A percentile compares a stretch with the other conserved stretches of the same genome.
phyloP scores from a whole-genome alignment of 805 yeast species.

The Wickerhamomyces queroliae region DNA sequence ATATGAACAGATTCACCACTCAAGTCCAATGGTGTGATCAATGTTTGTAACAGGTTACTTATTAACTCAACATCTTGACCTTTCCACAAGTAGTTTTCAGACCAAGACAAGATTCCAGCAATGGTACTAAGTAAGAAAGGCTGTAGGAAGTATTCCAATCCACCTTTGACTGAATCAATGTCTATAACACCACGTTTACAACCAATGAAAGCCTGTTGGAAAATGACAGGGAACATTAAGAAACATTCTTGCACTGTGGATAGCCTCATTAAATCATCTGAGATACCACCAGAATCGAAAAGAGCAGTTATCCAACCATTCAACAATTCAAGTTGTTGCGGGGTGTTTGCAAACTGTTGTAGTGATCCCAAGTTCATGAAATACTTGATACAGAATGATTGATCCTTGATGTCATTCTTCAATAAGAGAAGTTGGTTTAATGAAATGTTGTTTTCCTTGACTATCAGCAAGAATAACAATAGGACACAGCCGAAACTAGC shows the following conservation, averaged over 20 bases:
- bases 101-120: slow-evolving; percentile 49
- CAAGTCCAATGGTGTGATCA: slow-evolving; percentile 36
- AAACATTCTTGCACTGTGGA: slow-evolving; percentile 64
- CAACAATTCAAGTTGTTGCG: slow-evolving; percentile 28
- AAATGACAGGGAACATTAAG: slow-evolving; percentile 63
- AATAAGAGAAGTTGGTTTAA: slow-evolving; percentile 21
- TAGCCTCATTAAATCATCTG: slow-evolving; percentile 72
- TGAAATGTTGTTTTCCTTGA: slow-evolving; percentile 31
- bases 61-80: slow-evolving; percentile 28
- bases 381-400: slow-evolving; percentile 27
- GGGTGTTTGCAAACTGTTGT: slow-evolving; percentile 18
- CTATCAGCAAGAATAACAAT: slow-evolving; percentile 37
- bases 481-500: slow-evolving; percentile 63
- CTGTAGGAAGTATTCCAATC: slow-evolving; percentile 82
- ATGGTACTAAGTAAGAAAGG: slow-evolving; percentile 61
- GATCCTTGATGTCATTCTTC: slow-evolving; percentile 8
- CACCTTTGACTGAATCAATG: slow-evolving; percentile 58
- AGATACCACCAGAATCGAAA: slow-evolving; percentile 78
- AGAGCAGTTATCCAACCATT: slow-evolving; percentile 77
- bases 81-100: slow-evolving; percentile 33
- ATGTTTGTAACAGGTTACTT: slow-evolving; percentile 31
- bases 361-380: slow-evolving; percentile 22
- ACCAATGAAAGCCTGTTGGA: slow-evolving; percentile 67
- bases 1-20: slow-evolving; percentile 41
- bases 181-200: slow-evolving; percentile 49